These are phyloP conservation scores for Phytophthora agathidicida DNA, from an alignment of 352 stramenopile species.

Conservation along the genomic window DNA sequence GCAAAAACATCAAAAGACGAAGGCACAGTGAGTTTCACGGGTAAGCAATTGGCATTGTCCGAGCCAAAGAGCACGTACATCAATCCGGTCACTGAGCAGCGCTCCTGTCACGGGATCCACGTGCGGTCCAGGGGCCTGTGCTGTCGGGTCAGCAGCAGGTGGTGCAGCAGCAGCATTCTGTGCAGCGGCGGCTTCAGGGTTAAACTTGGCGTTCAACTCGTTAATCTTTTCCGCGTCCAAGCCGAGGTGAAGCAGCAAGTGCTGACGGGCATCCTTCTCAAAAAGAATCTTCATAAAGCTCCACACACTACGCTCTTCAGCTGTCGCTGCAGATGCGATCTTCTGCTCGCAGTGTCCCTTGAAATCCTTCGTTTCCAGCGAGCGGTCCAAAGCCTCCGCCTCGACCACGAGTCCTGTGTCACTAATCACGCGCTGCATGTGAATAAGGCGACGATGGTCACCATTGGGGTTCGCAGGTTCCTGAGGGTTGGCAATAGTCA, in stretches of 20 bases:
- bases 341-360: conserved; percentile 94
- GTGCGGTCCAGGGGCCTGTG: conserved; percentile 23
- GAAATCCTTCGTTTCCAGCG: conserved; percentile 91
- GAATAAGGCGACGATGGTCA: conserved; percentile 74
- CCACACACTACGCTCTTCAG: conserved; percentile 86
- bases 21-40: conserved; percentile 8
- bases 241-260: conserved; percentile 95
- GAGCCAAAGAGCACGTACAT: conserved; percentile 51
- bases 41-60: not conserved
- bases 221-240: conserved; percentile 94
- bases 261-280: conserved; percentile 94
- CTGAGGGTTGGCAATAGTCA: conserved; percentile 86
- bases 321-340: conserved; percentile 56
- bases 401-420: conserved; percentile 83
- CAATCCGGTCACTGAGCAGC: conserved; percentile 71
- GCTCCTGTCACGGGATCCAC: conserved; percentile 54
- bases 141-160: conserved; percentile 20
- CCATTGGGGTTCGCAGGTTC: conserved; percentile 55
- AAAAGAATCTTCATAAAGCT: conserved; percentile 96
- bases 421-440: conserved; percentile 83
- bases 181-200: conserved; percentile 43
- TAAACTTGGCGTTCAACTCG: conserved; percentile 81
- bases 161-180: conserved; percentile 33
- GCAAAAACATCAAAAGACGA: conserved; percentile 11
- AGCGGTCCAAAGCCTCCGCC: conserved; percentile 91